phyloP scores from a whole-genome alignment of 2,329 filamentous ascomycete genomes.

The Fusarium hostae region DNA sequence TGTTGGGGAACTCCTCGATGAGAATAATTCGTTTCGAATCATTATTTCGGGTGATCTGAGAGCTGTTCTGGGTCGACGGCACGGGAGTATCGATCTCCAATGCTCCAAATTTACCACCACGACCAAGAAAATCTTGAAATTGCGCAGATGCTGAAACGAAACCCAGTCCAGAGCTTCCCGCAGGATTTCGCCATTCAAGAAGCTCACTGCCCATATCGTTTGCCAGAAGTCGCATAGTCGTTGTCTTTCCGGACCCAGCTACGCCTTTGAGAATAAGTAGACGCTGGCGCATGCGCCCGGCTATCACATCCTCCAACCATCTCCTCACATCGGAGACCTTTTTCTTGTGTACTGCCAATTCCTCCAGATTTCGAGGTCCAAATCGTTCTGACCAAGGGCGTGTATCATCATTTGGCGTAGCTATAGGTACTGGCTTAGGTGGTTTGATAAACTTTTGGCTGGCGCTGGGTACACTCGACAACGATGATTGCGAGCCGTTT shows the following conservation, averaged over 20 bases:
- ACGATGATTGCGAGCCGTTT: constrained; percentile 45
- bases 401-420: constrained; percentile 61
- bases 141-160: constrained; percentile 78
- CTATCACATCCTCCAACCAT: constrained; percentile 83
- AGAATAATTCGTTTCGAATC: constrained; percentile 69
- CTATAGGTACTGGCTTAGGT: constrained; percentile 45
- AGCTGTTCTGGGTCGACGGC: constrained; percentile 44
- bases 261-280: constrained; percentile 88
- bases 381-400: constrained; percentile 92
- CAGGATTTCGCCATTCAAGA: constrained; percentile 91
- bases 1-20: constrained; percentile 85
- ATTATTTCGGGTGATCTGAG: constrained; percentile 31
- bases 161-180: constrained; percentile 67
- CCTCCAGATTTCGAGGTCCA: constrained; percentile 77
- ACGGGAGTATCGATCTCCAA: constrained; percentile 61
- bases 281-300: constrained; percentile 73
- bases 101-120: constrained; percentile 82
- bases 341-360: constrained; percentile 93
- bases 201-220: constrained; percentile 80
- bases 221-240: constrained; percentile 82
- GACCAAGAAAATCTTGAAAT: constrained; percentile 91
- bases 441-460: constrained; percentile 66
- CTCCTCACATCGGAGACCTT: constrained; percentile 87
- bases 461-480: constrained; percentile 44
- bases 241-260: constrained; percentile 93